Evolutionary conservation across 441 rosid species (phyloP).

Genomic region (Gossypium davidsonii): DNA sequence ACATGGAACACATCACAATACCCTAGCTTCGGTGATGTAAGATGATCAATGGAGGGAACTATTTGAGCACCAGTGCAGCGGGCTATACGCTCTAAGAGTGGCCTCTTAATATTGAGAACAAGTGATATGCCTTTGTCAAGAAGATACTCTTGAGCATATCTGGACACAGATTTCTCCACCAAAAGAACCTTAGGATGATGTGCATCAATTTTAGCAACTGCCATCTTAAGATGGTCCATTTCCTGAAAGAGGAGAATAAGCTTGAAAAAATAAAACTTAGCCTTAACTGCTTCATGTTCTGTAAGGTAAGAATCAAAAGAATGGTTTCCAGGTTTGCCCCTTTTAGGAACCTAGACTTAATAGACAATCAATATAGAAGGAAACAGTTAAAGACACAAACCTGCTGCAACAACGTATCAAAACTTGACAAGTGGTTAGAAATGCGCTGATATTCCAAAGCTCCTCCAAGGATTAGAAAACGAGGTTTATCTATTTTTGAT

Average conservation of each 20-base stretch:
- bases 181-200: constrained; percentile 67
- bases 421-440: constrained; percentile 67
- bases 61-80: constrained; percentile 78
- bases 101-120: constrained; percentile 61
- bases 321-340: constrained; percentile 10
- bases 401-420: constrained; percentile 79
- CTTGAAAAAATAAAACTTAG: constrained; percentile 16
- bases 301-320: not conserved
- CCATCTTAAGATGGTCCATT: constrained; percentile 81
- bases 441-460: constrained; percentile 82
- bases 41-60: constrained; percentile 65
- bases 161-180: constrained; percentile 75
- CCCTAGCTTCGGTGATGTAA: constrained; percentile 59
- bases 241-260: constrained; percentile 40
- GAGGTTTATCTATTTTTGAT: constrained; percentile 63
- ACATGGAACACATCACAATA: constrained; percentile 61
- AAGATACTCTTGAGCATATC: constrained; percentile 70
- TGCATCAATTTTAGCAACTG: constrained; percentile 64
- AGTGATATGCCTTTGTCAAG: constrained; percentile 74
- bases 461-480: constrained; percentile 67
- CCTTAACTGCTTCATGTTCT: not conserved
- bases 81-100: constrained; percentile 65
- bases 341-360: constrained; percentile 10
- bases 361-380: constrained; percentile 19
- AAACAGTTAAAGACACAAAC: constrained; percentile 32